Base-by-base conservation (phyloP, 305 asterid genomes). In the Salvia sclarea region DNA sequence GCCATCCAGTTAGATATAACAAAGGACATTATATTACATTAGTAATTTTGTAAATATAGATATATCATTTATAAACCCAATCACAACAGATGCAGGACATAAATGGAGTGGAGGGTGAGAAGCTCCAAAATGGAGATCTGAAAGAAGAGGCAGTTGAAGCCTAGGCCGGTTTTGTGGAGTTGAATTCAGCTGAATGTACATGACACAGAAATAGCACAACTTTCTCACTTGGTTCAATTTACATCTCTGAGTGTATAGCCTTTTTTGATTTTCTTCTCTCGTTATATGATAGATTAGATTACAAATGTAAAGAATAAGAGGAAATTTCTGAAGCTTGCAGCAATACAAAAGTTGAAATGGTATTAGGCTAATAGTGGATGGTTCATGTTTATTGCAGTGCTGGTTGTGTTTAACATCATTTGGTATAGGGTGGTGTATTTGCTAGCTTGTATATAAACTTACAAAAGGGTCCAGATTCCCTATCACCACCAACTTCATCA, bases 401-500 rank as follows among this genome's bases (percentile, higher is more conserved):
- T 25, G 3, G 2, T 25, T 1, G 33, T 28, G 33, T 1, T 7
- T 8, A 7, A 8, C 24, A n/a, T 24, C 21, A 28, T 8, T 9
- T 16, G 9, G 8, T 14, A 38, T 38, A 38, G 4, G 85, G 86
- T 14, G 11, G 43, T 3, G 88, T 86, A 58, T 71, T 74, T 10
- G 82, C 79, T 14, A 47, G 69, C 9, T 69, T 72, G 49, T 79
- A 83, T 18, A 25, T 12, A 22, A 52, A 73, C 25, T 69, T 52
- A 0, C 63, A 16, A 11, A 75, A 61, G 35, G 44, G 6, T 12
- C 5, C 74, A 3, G 2, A 0, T 24, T 61, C 78, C 70, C 84
- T 82, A 37, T 70, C 81, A 30, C 92, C 86, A 63, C 64, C 68
- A 13, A 84, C 84, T 69, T 79, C 57, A 69, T 75, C 78, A 4